Evolutionary conservation across 2,329 filamentous ascomycete species (phyloP).

Genomic region (Fusarium vanettenii): DNA sequence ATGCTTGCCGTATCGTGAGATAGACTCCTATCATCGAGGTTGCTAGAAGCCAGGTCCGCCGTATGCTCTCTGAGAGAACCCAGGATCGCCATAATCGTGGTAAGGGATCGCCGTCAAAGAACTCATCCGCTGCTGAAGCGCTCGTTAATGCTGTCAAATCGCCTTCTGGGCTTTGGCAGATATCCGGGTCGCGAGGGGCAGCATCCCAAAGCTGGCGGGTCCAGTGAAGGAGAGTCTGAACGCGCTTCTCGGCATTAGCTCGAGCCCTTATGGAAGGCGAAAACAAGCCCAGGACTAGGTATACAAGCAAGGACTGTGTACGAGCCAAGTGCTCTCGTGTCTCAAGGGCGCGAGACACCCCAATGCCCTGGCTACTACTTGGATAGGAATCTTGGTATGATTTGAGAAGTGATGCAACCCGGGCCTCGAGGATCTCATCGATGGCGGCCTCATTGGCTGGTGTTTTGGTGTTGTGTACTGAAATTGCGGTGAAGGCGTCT

Average conservation of each 20-base stretch:
- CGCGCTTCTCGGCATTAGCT: slow-evolving; percentile 8
- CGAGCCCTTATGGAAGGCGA: slow-evolving; percentile 7
- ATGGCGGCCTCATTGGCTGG: background rate
- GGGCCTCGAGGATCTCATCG: background rate
- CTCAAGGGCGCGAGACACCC: background rate
- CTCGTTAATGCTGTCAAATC: background rate
- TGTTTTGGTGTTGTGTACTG: background rate
- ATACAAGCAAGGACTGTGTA: background rate
- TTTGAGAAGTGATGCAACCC: background rate
- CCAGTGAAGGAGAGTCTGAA: slow-evolving; percentile 7
- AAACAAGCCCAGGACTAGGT: slow-evolving; percentile 8
- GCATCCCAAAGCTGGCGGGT: slow-evolving; percentile 6
- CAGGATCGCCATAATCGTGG: slow-evolving; percentile 15
- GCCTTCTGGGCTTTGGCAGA: background rate
- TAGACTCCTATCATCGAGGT: slow-evolving; percentile 14
- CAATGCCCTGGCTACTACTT: background rate
- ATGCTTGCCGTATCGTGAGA: slow-evolving; percentile 1
- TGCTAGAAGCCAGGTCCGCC: slow-evolving; percentile 9
- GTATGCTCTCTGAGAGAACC: slow-evolving; percentile 18
- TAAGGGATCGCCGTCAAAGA: slow-evolving; percentile 12
- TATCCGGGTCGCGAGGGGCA: background rate
- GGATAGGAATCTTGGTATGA: background rate
- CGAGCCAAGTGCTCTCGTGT: background rate
- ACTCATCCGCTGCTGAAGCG: background rate
- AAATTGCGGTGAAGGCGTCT: slow-evolving; percentile 8